phyloP scores from a whole-genome alignment of 1,284 basidiomycete species.

The Megacollybia platyphylla region DNA sequence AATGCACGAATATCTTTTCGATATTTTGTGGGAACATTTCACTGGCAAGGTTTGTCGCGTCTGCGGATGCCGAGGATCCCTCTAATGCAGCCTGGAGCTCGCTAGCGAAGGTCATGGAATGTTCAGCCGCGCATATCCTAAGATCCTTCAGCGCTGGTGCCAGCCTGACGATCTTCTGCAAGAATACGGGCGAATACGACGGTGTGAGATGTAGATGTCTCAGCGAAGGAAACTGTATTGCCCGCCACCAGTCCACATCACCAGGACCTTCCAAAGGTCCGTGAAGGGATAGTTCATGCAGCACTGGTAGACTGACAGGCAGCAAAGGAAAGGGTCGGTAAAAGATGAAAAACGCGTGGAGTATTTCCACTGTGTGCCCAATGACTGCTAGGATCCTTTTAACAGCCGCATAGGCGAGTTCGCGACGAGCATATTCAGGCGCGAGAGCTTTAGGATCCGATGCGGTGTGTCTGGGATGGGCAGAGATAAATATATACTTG shows the following conservation, averaged over 20 bases:
- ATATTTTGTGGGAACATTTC: conserved; percentile 4
- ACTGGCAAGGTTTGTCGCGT: background rate
- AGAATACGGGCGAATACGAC: conserved; percentile 7
- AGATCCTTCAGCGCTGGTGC: conserved; percentile 9
- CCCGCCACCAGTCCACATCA: conserved; percentile 2
- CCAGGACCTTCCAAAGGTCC: conserved; percentile 10
- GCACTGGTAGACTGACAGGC: conserved; percentile 10
- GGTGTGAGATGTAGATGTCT: conserved; percentile 9
- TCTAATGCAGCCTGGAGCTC: conserved; percentile 6
- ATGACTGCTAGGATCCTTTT: conserved; percentile 10
- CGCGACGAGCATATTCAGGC: conserved; percentile 7
- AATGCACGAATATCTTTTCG: conserved; percentile 8
- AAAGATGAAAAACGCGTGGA: conserved; percentile 12
- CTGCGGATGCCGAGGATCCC: too few relatives aligned
- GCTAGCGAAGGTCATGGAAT: conserved; percentile 6
- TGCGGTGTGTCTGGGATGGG: conserved; percentile 8
- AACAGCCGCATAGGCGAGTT: conserved; percentile 9
- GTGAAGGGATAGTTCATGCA: conserved; percentile 13
- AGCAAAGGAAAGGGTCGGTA: conserved; percentile 13
- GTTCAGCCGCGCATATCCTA: conserved; percentile 9
- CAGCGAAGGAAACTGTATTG: conserved; percentile 1
- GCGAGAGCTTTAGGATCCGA: conserved; percentile 8
- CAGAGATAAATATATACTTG: conserved; percentile 11
- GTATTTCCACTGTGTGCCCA: conserved; percentile 9
- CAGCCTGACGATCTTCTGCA: conserved; percentile 7